A percentile compares a stretch with the other conserved stretches of the same genome.
Conservation (phyloP, 139 green algal species). For the Mychonastes homosphaera region DNA sequence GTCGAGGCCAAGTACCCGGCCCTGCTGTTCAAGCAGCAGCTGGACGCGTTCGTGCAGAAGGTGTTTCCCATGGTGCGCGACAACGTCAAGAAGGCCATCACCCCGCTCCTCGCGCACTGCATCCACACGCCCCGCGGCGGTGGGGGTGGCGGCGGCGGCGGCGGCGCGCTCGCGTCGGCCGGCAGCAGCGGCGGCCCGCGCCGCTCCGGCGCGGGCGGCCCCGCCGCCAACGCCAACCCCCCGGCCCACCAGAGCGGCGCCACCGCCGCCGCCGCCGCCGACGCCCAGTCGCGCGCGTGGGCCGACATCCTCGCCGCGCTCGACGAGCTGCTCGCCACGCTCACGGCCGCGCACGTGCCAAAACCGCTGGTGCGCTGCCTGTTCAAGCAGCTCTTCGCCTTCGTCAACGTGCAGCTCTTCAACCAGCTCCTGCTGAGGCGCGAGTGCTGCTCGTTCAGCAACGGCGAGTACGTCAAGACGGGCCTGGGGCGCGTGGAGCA, state of each 20-base stretch:
- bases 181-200: conserved; percentile 3
- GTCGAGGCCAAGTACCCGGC: conserved; percentile 98
- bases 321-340: conserved; percentile 63
- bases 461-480: conserved; percentile 98
- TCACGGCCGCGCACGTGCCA: conserved; percentile 63
- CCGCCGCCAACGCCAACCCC: too few relatives aligned
- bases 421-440: conserved; percentile 97
- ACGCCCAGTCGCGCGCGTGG: conserved; percentile 61
- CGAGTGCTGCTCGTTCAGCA: conserved; percentile 99
- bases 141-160: conserved; percentile 2
- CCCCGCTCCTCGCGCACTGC: conserved; percentile 62
- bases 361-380: conserved; percentile 64
- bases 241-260: too few relatives aligned
- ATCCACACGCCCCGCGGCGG: conserved; percentile 60
- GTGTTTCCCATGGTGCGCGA: conserved; percentile 97
- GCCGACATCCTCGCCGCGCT: conserved; percentile 74
- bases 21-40: conserved; percentile 99
- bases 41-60: conserved; percentile 95
- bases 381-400: conserved; percentile 55
- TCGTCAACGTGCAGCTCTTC: conserved; percentile 99
- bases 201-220: conserved; percentile 5
- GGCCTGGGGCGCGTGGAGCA: conserved; percentile 83
- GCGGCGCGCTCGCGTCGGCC: background rate
- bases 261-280: conserved; percentile 7
- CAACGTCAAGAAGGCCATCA: conserved; percentile 96